Percentiles rank a stretch among this genome's conserved stretches.
These are phyloP conservation scores for Pichia sp. DNA, from an alignment of 1,139 yeast species.

Conservation along the genomic window DNA sequence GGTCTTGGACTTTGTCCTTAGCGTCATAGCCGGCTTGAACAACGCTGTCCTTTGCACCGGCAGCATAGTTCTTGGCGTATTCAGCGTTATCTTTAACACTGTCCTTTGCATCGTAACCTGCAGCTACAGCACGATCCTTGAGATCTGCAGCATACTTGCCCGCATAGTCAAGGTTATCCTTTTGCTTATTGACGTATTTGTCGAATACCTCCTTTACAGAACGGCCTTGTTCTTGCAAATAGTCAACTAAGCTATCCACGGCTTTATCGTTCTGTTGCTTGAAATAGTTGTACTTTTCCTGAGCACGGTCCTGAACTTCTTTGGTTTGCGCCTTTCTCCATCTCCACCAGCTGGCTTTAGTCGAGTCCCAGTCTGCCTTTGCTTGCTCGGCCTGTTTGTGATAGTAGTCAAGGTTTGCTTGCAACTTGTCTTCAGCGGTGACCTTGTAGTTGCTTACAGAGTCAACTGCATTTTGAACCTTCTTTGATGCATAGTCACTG, in stretches of 20 bases:
- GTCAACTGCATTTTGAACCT: constrained; percentile 15
- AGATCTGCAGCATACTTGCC: constrained; percentile 3
- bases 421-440: constrained; percentile 27
- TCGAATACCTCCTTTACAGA: constrained; percentile 6
- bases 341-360: constrained; percentile 13
- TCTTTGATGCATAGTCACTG: constrained; percentile 37
- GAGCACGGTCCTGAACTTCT: constrained; percentile 11
- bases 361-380: constrained; percentile 13
- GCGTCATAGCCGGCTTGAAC: constrained; percentile 10
- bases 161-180: constrained; percentile 7
- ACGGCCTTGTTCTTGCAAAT: constrained; percentile 2
- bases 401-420: constrained; percentile 5
- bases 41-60: constrained; percentile 3
- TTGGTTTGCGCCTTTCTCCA: constrained; percentile 14
- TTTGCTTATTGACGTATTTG: constrained; percentile 5
- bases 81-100: constrained; percentile 5
- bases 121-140: constrained; percentile 9
- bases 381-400: constrained; percentile 12
- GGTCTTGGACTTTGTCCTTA: constrained; percentile 10
- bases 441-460: constrained; percentile 31
- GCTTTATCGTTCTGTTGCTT: constrained; percentile 12
- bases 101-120: constrained; percentile 11
- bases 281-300: constrained; percentile 11
- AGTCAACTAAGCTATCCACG: constrained; percentile 3
- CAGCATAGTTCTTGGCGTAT: constrained; percentile 7